Conservation (phyloP, 257 asterid species). For the Solanum sejunctum region DNA sequence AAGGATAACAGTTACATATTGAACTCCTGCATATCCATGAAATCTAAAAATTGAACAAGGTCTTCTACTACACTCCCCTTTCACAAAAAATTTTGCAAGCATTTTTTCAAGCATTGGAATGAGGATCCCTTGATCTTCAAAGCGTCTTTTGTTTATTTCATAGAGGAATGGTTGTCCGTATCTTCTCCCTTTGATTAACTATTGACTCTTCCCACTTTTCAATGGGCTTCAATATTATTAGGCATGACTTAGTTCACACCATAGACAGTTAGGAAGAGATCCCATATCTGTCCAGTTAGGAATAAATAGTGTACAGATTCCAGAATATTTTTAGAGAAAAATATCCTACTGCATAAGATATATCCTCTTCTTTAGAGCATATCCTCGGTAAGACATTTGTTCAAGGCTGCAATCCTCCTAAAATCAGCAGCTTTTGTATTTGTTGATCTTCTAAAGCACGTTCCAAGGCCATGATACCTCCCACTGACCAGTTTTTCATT, state of each 20-base stretch:
- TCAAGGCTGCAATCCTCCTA: not conserved
- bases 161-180: not conserved
- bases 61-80: not conserved
- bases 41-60: not conserved
- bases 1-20: not conserved
- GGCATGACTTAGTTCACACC: not conserved
- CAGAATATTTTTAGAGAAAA: not conserved
- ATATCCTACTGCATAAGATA: not conserved
- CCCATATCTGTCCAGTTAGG: not conserved
- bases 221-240: not conserved
- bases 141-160: not conserved
- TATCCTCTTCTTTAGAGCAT: not conserved
- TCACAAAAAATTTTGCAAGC: not conserved
- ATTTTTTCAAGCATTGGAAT: not conserved
- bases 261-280: not conserved
- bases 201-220: not conserved
- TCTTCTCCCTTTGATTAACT: not conserved
- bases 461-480: not conserved
- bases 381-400: not conserved
- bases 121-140: not conserved
- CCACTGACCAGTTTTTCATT: not conserved
- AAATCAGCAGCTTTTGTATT: not conserved
- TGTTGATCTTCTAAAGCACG: not conserved
- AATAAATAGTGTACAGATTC: not conserved
- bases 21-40: not conserved